Evolutionary conservation across 2,329 filamentous ascomycete genomes (phyloP), one percentile per base, ranked within the genome.

Genomic region (Neophaeococcomyces mojaviensis): DNA sequence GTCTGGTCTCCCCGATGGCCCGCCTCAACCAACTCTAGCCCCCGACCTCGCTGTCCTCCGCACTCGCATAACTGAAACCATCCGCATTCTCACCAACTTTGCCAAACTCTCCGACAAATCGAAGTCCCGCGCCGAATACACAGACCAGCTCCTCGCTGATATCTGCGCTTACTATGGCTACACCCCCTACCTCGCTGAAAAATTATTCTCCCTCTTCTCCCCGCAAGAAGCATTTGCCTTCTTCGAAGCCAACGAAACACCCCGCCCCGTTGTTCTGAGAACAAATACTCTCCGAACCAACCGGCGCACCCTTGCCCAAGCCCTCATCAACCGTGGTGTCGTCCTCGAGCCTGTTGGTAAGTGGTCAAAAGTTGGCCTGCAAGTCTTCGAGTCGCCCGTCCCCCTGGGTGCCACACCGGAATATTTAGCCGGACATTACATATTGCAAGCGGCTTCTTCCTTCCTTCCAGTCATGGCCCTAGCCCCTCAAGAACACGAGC

Each of bases 401-500:
- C 88, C 88, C 2, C 78, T 96, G 1, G 89, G 89, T 76, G 92
- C 92, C 22, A 98, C 92, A 1, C 92, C 92, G 8, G 92, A 98
- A 68, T 98, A 98, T 66, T 79, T 98, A 10, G 89, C 90, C 13
- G 92, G 92, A 15, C 88, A 98, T 67, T 98, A 98, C 71, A 97
- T 98, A 58, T 78, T 98, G 10, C 92, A 98, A 71, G 92, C 92
- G 1, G 92, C 92, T 0, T 94, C 87, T 4, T 96, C 89, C 15
- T 98, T 98, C 73, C 76, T 98, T 40, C 92, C 92, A 53, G 92
- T 96, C 60, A 97, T 98, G 88, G 90, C 92, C 8, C 78, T 98
- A 10, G 89, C 87, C 4, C 92, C 92, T 0, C 90, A 97, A 67
- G 87, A 94, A 66, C 77, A 88, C 57, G 90, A 98, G 71, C 81